Percentiles rank a stretch among this genome's conserved stretches.
Conservation (phyloP, 1,139 yeast species). For the Lodderomyces elongisporus region DNA sequence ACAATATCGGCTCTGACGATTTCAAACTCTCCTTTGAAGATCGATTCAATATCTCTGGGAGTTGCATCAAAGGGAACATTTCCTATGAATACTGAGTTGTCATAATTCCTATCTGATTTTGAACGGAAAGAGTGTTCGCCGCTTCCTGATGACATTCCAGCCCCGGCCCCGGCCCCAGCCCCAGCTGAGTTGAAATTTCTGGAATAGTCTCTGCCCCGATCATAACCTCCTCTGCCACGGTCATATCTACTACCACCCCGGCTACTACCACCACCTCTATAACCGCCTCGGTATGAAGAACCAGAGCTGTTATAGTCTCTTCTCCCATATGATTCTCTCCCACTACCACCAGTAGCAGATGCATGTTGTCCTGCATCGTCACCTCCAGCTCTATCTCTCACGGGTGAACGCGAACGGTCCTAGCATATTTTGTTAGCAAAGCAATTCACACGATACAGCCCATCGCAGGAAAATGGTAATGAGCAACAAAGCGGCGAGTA, state of each 20-base stretch:
- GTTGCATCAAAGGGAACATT: slow-evolving; percentile 65
- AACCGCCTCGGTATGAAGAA: slow-evolving; percentile 11
- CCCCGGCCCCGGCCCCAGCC: slow-evolving; percentile 14
- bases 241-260: no score
- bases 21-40: slow-evolving; percentile 60
- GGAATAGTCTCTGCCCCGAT: slow-evolving; percentile 14
- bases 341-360: slow-evolving; percentile 3
- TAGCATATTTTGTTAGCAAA: slow-evolving; percentile 11
- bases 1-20: slow-evolving; percentile 86
- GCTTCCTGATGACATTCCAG: slow-evolving; percentile 13
- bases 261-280: slow-evolving; percentile 11
- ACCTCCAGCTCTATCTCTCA: slow-evolving; percentile 20
- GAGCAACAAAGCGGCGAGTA: no score
- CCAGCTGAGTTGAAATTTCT: slow-evolving; percentile 13
- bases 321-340: slow-evolving; percentile 12
- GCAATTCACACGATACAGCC: slow-evolving; percentile 17
- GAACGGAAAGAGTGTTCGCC: slow-evolving; percentile 29
- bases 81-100: slow-evolving; percentile 67
- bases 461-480: no score
- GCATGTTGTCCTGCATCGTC: slow-evolving; percentile 11
- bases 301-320: slow-evolving; percentile 16
- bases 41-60: slow-evolving; percentile 54
- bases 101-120: slow-evolving; percentile 59
- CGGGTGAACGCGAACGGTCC: slow-evolving; percentile 45
- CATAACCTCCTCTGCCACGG: slow-evolving; percentile 22